Conservation (phyloP, 441 rosid genomes). For the Pelargonium fulgidum region DNA sequence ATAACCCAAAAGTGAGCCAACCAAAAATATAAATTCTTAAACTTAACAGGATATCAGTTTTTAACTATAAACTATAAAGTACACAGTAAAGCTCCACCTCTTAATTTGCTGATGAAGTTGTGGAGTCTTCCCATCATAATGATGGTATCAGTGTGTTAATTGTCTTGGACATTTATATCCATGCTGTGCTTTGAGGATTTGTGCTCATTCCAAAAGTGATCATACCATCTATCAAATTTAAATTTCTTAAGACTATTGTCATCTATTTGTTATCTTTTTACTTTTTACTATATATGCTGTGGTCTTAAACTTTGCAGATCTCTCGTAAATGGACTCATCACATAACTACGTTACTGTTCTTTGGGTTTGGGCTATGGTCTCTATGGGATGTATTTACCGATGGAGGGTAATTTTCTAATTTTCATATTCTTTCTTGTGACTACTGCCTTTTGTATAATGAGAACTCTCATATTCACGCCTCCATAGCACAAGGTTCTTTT, state of each 20-base stretch:
- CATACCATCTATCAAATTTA: background rate
- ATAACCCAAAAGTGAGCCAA: background rate
- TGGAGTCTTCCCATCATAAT: background rate
- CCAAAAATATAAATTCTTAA: background rate
- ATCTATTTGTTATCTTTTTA: background rate
- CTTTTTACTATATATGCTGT: background rate
- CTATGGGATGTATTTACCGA: constrained; percentile 19
- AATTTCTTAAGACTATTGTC: background rate
- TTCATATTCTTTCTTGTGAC: background rate
- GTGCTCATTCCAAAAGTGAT: background rate
- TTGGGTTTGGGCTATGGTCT: constrained; percentile 21
- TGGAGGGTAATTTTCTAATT: constrained; percentile 18
- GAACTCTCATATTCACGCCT: background rate
- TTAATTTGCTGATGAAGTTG: background rate
- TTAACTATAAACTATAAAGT: background rate
- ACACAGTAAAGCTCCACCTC: background rate
- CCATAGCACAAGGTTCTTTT: too few relatives aligned
- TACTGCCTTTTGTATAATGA: background rate
- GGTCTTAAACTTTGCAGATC: constrained; percentile 11
- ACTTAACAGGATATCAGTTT: background rate
- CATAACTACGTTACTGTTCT: constrained; percentile 20
- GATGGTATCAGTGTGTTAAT: background rate
- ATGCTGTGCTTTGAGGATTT: background rate
- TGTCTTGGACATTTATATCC: background rate
- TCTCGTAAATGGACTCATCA: constrained; percentile 24